Percentiles rank a stretch among this genome's conserved stretches.
These are phyloP conservation scores for Quercus dentata DNA, from an alignment of 306 rosid species.

Conservation along the genomic window DNA sequence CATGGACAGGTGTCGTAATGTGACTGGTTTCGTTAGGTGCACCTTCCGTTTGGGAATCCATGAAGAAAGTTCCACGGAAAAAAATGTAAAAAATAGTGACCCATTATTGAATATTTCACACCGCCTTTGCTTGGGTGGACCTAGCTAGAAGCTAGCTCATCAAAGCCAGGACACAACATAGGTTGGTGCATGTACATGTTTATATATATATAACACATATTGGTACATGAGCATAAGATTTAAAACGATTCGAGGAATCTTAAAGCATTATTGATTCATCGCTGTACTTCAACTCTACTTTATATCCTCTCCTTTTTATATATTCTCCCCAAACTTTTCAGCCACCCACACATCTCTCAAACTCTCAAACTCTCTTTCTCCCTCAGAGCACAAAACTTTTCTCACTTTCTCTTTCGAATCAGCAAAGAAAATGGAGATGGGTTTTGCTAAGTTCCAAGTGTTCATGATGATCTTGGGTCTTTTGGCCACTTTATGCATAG, in stretches of 20 bases:
- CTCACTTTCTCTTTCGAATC: slow-evolving; percentile 6
- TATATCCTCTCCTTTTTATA: slow-evolving; percentile 33
- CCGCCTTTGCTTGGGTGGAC: slow-evolving; percentile 11
- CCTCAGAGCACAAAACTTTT: not conserved
- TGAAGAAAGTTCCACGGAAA: slow-evolving; percentile 10
- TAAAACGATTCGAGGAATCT: slow-evolving; percentile 42
- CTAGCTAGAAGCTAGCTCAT: no score
- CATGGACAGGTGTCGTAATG: not conserved
- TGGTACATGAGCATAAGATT: not conserved
- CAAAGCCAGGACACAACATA: not conserved
- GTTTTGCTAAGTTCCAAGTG: slow-evolving; percentile 32
- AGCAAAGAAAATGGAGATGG: slow-evolving; percentile 38
- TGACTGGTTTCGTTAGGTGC: not conserved
- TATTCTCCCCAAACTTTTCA: not conserved
- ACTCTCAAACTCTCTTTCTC: not conserved
- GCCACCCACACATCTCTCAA: not conserved
- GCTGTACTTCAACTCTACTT: slow-evolving; percentile 34
- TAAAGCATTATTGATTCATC: slow-evolving; percentile 32
- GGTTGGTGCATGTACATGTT: not conserved
- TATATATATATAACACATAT: not conserved
- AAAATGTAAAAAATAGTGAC: slow-evolving; percentile 20
- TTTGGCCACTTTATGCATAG: slow-evolving; percentile 62
- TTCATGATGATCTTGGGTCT: slow-evolving; percentile 54
- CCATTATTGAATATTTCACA: slow-evolving; percentile 20
- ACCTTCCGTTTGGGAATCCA: slow-evolving; percentile 22